A percentile compares a stretch with the other conserved stretches of the same genome.
Evolutionary conservation across 2,329 filamentous ascomycete genomes (phyloP).

Genomic region (Talaromyces sp.): DNA sequence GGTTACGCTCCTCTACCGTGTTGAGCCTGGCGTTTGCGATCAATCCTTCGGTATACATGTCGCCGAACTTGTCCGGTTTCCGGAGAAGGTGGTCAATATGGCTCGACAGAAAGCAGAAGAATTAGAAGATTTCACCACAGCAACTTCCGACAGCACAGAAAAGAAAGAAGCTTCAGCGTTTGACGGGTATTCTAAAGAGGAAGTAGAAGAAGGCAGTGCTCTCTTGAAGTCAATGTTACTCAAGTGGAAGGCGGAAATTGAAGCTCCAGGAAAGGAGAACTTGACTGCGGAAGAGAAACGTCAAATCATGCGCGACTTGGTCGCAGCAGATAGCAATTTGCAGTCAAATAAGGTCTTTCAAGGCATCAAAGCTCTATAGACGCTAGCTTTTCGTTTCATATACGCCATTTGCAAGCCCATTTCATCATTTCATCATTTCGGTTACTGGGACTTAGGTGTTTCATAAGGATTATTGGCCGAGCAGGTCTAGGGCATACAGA

Average conservation of each 20-base stretch:
- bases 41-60: constrained; percentile 99
- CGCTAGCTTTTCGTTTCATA: not conserved
- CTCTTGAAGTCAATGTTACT: constrained; percentile 78
- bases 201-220: constrained; percentile 82
- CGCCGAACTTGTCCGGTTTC: constrained; percentile 92
- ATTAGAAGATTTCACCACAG: constrained; percentile 74
- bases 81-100: constrained; percentile 96
- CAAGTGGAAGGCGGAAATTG: constrained; percentile 73
- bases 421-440: not conserved
- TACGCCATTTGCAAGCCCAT: not conserved
- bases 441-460: not conserved
- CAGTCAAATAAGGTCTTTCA: constrained; percentile 52
- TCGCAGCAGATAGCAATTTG: constrained; percentile 64
- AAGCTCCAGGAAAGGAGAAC: constrained; percentile 53
- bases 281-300: constrained; percentile 73
- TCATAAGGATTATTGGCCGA: not conserved
- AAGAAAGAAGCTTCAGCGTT: constrained; percentile 32
- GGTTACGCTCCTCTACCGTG: constrained; percentile 94
- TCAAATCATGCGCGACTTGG: constrained; percentile 69
- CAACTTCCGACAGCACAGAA: constrained; percentile 43
- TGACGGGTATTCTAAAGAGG: constrained; percentile 64
- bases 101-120: constrained; percentile 98
- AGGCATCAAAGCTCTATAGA: constrained; percentile 42
- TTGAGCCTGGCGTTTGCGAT: constrained; percentile 90
- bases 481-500: not conserved